Base-by-base conservation (phyloP, 2,329 filamentous ascomycete genomes). In the Phialocephala sp. region DNA sequence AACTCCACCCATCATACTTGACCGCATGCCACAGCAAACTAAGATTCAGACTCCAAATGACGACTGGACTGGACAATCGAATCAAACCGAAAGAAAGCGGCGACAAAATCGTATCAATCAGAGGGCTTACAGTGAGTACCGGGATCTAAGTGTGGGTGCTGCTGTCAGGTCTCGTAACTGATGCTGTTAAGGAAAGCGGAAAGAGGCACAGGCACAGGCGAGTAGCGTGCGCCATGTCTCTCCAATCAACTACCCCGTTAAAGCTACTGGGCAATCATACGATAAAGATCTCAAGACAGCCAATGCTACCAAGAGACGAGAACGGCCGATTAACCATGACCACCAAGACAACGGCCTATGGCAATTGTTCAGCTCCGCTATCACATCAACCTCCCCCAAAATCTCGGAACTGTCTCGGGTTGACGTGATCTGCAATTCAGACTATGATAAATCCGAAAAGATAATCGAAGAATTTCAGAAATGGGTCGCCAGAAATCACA, bases 21-120 rank as follows among this genome's bases (percentile, higher is more conserved):
- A 37, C 9, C 45, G 32, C 4, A 61, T 61, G 59, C 59, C 27
- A 24, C 59, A 61, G 14, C 59, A 61, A n/a, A 8, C 11, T 8
- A 52, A 32, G n/a, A 27, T 32, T 14, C 8, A 55, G 50, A 24
- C n/a, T 11, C 45, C 36, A n/a, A 39, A 56, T 22, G 72, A 73
- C 55, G 72, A 73, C 65, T 73, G 72, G 72, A 69, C 70, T 14
- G 72, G 72, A n/a, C 63, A 69, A 1, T 63, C 68, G 32, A 66
- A 69, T 45, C 64, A 66, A 22, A 65, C 64, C 54, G 60, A 69
- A 62, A 45, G 70, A 52, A 65, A 67, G 45, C 66, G 69, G 62
- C 50, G 72, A 8, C 72, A 73, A 56, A 73, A 72, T 62, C 68
- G 71, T 43, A 36, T 70, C 20, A 73, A 73, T 54, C 70, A 71